Percentiles rank a stretch among this genome's conserved stretches.
Evolutionary conservation across 106 monocot species (phyloP).

Genomic region (Alisma plantagoaquatica): DNA sequence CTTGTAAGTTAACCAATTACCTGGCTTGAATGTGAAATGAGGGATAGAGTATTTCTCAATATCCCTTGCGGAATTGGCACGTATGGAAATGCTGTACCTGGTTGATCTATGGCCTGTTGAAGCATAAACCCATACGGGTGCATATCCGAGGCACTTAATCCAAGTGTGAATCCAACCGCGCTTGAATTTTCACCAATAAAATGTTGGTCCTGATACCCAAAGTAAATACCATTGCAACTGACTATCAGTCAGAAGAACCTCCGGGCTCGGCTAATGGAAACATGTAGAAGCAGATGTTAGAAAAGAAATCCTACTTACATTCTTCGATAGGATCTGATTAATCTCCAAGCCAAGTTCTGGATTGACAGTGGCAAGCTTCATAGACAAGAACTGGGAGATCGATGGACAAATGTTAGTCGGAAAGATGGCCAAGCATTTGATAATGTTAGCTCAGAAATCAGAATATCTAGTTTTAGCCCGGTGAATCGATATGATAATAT

Average conservation of each 20-base stretch:
- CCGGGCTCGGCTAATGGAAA: too few species aligned
- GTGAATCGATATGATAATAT: too few species aligned
- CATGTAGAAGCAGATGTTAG: too few species aligned
- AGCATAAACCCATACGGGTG: constrained; percentile 12
- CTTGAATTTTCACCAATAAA: constrained; percentile 12
- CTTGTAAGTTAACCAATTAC: constrained; percentile 4
- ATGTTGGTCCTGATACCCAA: too few species aligned
- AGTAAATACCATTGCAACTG: too few species aligned
- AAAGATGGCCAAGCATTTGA: too few species aligned
- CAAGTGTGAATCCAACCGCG: constrained; percentile 5
- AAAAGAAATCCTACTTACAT: constrained; percentile 45
- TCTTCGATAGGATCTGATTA: constrained; percentile 37
- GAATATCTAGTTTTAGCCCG: too few species aligned
- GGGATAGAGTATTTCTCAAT: constrained; percentile 10
- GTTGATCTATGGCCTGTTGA: constrained; percentile 15
- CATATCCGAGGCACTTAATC: constrained; percentile 9
- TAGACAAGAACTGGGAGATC: constrained; percentile 50
- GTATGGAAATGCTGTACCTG: constrained; percentile 15
- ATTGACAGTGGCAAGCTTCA: constrained; percentile 65
- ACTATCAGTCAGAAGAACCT: too few species aligned
- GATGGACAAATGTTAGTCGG: too few species aligned
- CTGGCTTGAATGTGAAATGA: constrained; percentile 23
- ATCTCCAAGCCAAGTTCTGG: constrained; percentile 50
- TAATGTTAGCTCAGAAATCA: too few species aligned
- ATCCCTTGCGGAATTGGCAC: constrained; percentile 12